phyloP scores from a whole-genome alignment of 805 yeast species.

The Saturnispora hagleri region DNA sequence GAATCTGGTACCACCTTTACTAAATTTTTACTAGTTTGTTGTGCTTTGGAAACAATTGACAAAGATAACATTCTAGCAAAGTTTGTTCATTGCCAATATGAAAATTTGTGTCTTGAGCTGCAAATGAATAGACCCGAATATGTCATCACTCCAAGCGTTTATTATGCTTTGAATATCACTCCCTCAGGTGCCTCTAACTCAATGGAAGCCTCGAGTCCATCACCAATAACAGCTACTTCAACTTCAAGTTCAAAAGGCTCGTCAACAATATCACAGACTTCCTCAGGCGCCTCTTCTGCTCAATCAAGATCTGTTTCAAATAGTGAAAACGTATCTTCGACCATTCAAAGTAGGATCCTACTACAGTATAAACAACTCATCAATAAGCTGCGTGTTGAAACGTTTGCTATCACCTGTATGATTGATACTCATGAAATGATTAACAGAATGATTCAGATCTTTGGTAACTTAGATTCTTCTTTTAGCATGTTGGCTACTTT shows the following conservation, averaged over 20 bases:
- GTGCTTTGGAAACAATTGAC: constrained; percentile 21
- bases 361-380: constrained; percentile 5
- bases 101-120: constrained; percentile 20
- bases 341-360: background rate
- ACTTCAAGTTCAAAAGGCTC: background rate
- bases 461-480: constrained; percentile 14
- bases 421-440: constrained; percentile 15
- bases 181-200: constrained; percentile 10
- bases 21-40: constrained; percentile 27
- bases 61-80: constrained; percentile 23
- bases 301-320: background rate
- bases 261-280: background rate
- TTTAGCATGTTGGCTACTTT: constrained; percentile 13
- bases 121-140: constrained; percentile 23
- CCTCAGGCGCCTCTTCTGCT: background rate
- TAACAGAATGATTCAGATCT: constrained; percentile 11
- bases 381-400: constrained; percentile 19
- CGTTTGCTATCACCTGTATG: constrained; percentile 21
- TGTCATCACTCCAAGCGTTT: background rate
- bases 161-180: constrained; percentile 3
- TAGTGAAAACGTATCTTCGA: background rate
- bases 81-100: constrained; percentile 21
- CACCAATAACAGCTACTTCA: background rate
- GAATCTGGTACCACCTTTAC: constrained; percentile 25
- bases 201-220: background rate